Conservation (phyloP, 495 filamentous ascomycete genomes). For the Xylaria venustula region DNA sequence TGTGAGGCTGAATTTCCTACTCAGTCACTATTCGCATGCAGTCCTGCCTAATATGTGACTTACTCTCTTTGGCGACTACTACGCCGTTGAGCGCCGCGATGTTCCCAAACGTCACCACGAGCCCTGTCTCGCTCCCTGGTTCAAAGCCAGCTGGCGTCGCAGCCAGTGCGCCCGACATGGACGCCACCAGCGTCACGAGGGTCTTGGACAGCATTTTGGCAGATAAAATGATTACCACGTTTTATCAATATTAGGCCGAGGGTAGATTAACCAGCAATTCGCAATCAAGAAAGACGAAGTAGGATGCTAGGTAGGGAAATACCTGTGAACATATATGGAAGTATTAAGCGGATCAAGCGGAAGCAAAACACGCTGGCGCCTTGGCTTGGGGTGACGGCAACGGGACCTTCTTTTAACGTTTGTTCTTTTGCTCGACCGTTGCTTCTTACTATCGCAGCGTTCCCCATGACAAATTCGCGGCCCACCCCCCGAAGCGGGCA, state of each 20-base stretch:
- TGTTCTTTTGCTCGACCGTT: background rate
- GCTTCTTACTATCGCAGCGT: background rate
- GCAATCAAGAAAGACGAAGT: background rate
- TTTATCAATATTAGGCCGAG: slow-evolving; percentile 7
- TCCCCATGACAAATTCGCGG: slow-evolving; percentile 1
- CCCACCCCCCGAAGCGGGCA: background rate
- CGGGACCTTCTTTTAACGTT: background rate
- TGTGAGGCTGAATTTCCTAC: slow-evolving; percentile 20
- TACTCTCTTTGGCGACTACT: slow-evolving; percentile 33
- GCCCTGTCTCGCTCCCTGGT: slow-evolving; percentile 29
- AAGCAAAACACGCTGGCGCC: background rate
- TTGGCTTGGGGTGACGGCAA: background rate
- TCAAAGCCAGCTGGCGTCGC: slow-evolving; percentile 38
- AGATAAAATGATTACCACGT: background rate
- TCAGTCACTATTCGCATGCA: background rate
- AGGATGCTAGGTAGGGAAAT: background rate
- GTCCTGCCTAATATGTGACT: background rate
- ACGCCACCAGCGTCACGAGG: slow-evolving; percentile 27
- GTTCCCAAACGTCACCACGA: slow-evolving; percentile 36
- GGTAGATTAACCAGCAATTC: slow-evolving; percentile 24
- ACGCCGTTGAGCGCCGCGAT: slow-evolving; percentile 30
- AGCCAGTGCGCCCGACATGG: slow-evolving; percentile 29
- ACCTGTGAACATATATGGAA: background rate
- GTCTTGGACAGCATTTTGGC: slow-evolving; percentile 35
- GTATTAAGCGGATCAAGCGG: too few relatives aligned